A percentile compares a stretch with the other conserved stretches of the same genome.
phyloP scores from a whole-genome alignment of 345 rosid genomes.

The Eutrema heterophyllum region DNA sequence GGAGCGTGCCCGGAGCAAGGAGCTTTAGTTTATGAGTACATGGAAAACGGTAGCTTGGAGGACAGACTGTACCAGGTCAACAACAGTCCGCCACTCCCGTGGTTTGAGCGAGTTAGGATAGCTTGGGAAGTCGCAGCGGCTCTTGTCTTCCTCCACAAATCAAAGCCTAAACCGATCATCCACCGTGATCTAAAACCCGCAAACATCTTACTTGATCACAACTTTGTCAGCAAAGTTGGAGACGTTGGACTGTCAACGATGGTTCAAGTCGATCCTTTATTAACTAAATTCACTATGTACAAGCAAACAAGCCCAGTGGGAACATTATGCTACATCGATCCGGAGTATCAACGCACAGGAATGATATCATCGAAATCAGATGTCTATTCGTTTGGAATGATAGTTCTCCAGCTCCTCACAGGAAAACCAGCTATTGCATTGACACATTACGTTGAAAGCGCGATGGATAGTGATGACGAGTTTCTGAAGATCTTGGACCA shows the following conservation, averaged over 20 bases:
- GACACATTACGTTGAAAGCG: conserved; percentile 60
- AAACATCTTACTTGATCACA: conserved; percentile 81
- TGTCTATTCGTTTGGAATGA: conserved; percentile 77
- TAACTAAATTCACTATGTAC: conserved; percentile 32
- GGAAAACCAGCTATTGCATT: conserved; percentile 76
- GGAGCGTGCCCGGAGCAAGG: conserved; percentile 87
- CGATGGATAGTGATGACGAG: conserved; percentile 40
- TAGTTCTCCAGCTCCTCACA: conserved; percentile 73
- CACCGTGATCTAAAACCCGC: conserved; percentile 96
- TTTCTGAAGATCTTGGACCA: conserved; percentile 56
- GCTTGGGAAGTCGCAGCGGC: conserved; percentile 94
- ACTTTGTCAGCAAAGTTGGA: conserved; percentile 83
- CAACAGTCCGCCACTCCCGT: conserved; percentile 63
- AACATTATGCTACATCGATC: conserved; percentile 82
- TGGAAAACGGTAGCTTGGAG: conserved; percentile 90
- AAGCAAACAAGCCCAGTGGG: conserved; percentile 76
- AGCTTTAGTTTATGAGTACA: conserved; percentile 79
- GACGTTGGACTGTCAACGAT: conserved; percentile 86
- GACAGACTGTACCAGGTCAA: conserved; percentile 52
- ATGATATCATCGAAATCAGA: conserved; percentile 69
- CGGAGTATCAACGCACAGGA: conserved; percentile 89
- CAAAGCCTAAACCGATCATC: conserved; percentile 72
- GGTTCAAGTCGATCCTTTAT: conserved; percentile 41
- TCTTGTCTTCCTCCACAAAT: conserved; percentile 72
- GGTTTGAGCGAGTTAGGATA: conserved; percentile 73